Conservation (phyloP, 257 asterid genomes). For the Leonotis leonurus region DNA sequence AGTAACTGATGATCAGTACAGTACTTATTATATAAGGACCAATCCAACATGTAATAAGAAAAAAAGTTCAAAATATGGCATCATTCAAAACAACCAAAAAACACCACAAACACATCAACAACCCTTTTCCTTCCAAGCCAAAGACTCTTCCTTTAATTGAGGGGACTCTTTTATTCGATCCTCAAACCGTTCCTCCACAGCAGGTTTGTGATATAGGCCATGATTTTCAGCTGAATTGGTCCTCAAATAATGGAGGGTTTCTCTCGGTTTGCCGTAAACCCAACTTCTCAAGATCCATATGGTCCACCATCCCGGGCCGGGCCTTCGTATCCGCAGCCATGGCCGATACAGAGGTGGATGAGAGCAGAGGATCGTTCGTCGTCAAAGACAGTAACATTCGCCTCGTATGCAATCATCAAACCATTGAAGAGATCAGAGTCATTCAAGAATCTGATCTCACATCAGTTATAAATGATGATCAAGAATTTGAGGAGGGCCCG, state of each 20-base stretch:
- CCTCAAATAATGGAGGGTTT: slow-evolving; percentile 60
- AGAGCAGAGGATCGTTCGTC: slow-evolving; percentile 87
- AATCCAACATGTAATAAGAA: background rate
- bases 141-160: slow-evolving; percentile 38
- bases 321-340: slow-evolving; percentile 78
- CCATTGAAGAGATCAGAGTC: slow-evolving; percentile 48
- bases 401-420: slow-evolving; percentile 62
- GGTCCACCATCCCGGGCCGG: slow-evolving; percentile 80
- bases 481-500: slow-evolving; percentile 5
- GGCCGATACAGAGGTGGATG: slow-evolving; percentile 79
- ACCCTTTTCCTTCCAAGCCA: slow-evolving; percentile 68
- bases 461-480: slow-evolving; percentile 12
- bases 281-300: slow-evolving; percentile 49
- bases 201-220: slow-evolving; percentile 48
- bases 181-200: slow-evolving; percentile 32
- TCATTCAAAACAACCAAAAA: slow-evolving; percentile 58
- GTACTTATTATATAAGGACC: slow-evolving; percentile 7
- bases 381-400: slow-evolving; percentile 54
- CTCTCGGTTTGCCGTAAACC: slow-evolving; percentile 50
- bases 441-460: slow-evolving; percentile 25
- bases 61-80: slow-evolving; percentile 29
- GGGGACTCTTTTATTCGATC: slow-evolving; percentile 40
- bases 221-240: slow-evolving; percentile 63
- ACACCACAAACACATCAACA: slow-evolving; percentile 78
- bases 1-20: background rate